A percentile compares a stretch with the other conserved stretches of the same genome.
Evolutionary conservation across 164 flowering plant species (phyloP).

Genomic region (Piper betle): DNA sequence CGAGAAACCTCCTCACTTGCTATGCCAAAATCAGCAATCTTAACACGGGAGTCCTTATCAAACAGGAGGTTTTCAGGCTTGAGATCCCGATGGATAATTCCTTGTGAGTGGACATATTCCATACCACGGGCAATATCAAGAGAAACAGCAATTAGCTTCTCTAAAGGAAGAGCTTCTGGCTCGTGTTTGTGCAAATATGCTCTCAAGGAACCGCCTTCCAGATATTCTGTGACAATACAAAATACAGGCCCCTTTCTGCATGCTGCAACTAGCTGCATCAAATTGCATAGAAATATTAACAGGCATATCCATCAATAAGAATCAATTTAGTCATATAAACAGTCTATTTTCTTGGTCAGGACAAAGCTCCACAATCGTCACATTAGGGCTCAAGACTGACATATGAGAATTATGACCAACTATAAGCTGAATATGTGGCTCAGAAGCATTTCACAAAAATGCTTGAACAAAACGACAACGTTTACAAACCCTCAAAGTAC

Average conservation of each 20-base stretch:
- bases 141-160: slow-evolving; percentile 43
- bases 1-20: slow-evolving; percentile 74
- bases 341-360: neutral
- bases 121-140: slow-evolving; percentile 82
- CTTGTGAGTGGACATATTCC: slow-evolving; percentile 87
- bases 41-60: slow-evolving; percentile 48
- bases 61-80: slow-evolving; percentile 82
- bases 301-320: neutral
- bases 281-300: neutral
- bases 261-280: slow-evolving; percentile 69
- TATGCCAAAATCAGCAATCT: slow-evolving; percentile 89
- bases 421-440: neutral
- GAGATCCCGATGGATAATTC: slow-evolving; percentile 77
- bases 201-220: slow-evolving; percentile 82
- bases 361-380: too few relatives aligned
- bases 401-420: neutral
- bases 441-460: neutral
- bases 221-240: slow-evolving; percentile 67
- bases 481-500: slow-evolving; percentile 18
- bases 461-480: too few relatives aligned
- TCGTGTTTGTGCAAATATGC: slow-evolving; percentile 66
- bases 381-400: neutral
- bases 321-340: neutral
- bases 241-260: slow-evolving; percentile 65
- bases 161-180: slow-evolving; percentile 40